Evolutionary conservation across 169 alveolate species (phyloP), one percentile per base, ranked within the genome.

Genomic region (Plasmodium cynomolgi): DNA sequence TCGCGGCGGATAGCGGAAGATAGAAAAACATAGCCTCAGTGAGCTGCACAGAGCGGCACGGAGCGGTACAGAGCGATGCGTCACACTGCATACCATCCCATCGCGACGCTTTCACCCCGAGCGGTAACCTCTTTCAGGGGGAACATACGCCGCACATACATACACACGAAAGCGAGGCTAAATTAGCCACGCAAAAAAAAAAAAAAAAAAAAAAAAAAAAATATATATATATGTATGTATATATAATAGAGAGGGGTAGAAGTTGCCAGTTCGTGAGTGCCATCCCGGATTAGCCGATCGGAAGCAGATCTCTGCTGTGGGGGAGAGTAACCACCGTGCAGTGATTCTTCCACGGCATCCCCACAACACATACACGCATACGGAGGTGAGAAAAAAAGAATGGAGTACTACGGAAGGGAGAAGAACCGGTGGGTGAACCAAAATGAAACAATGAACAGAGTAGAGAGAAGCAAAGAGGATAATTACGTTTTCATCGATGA

Each of bases 401-500:
- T 72, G 79, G 77, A 68, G 77, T 68, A 68, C 77, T 26, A 68
- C 77, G n/a, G 34, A 85, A 11, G 80, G 81, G 82, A 77, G 77
- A 13, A 71, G 9, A 3, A n/a, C 31, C 7, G 26, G 9, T 9
- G 79, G 81, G 31, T 29, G 41, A 11, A 44, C n/a, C 29, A 54
- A 23, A 20, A 26, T 26, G 44, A 33, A 54, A 74, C 44, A 50
- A 26, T 3, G n/a, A 33, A 29, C 37, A 34, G 34, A 34, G 72
- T 6, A 11, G 20, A 84, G 17, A 41, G 54, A 2, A 54, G 81
- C 29, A 86, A 79, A 23, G 93, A 77, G 44, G 93, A 86, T 15
- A 86, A 86, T 56, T 86, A 86, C 68, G 93, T 86, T 6, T 86
- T 86, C 68, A 86, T 86, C 29, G 86, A 86, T 86, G 93, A 86